Evolutionary conservation across 148 eudicot genomes (phyloP).

Genomic region (Rhododendron simsii): DNA sequence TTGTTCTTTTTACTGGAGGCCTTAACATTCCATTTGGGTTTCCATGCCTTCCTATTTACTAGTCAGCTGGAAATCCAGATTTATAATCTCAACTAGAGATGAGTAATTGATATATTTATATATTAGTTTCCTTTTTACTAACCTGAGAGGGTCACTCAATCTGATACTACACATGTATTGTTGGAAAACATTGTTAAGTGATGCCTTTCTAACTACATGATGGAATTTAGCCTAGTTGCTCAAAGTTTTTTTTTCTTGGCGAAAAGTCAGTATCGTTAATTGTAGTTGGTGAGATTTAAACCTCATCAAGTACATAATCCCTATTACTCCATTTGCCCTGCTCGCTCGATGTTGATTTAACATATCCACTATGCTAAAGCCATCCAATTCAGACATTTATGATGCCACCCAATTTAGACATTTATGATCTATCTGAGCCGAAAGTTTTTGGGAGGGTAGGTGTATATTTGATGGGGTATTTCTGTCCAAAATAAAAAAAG

Average conservation of each 20-base stretch:
- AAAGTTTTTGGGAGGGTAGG: too few species aligned
- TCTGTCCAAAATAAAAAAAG: too few species aligned
- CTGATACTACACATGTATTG: constrained; percentile 15
- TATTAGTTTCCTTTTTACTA: constrained; percentile 3
- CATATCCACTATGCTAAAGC: neutral
- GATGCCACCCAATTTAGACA: neutral
- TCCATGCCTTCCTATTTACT: neutral
- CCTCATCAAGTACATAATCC: neutral
- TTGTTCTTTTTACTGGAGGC: too few species aligned
- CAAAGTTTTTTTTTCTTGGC: neutral
- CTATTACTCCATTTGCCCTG: neutral
- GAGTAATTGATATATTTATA: neutral
- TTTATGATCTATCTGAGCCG: too few species aligned
- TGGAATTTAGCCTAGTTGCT: neutral
- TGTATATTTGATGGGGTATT: too few species aligned
- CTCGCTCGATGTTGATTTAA: neutral
- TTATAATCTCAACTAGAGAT: constrained; percentile 9
- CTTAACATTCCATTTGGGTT: constrained; percentile 11
- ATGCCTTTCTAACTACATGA: neutral
- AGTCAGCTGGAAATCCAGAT: constrained; percentile 14
- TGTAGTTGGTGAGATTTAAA: neutral
- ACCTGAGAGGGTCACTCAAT: constrained; percentile 21
- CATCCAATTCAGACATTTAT: neutral
- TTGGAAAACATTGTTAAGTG: constrained; percentile 1
- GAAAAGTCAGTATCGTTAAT: too few species aligned